These are phyloP conservation scores for Solanum pennellii DNA, from an alignment of 257 asterid genomes.

Conservation along the genomic window DNA sequence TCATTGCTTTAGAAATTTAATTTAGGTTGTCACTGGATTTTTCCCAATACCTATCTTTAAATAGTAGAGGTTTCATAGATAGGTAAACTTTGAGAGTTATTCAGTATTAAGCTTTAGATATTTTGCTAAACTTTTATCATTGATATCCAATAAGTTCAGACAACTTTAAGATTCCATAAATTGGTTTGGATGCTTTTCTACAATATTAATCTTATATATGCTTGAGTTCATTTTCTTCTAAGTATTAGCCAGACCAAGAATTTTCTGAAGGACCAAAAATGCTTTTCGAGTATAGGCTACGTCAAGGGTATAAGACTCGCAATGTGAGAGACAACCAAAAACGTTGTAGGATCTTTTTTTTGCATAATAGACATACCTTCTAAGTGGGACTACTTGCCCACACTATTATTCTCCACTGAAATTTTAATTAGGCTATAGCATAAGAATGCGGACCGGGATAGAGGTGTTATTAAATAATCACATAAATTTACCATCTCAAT, in stretches of 20 bases:
- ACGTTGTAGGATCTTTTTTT: not conserved
- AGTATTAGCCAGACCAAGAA: not conserved
- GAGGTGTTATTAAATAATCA: not conserved
- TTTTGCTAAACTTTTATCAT: not conserved
- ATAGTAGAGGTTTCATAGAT: not conserved
- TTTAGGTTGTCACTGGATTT: not conserved
- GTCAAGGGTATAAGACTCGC: not conserved
- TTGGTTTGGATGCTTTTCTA: not conserved
- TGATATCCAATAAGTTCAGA: too few species aligned
- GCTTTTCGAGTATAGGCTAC: not conserved
- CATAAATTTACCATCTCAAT: not conserved
- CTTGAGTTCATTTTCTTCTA: not conserved
- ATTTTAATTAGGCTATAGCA: too few species aligned
- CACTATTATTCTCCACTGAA: not conserved
- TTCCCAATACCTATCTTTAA: not conserved
- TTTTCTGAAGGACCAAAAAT: not conserved
- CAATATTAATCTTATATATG: too few species aligned
- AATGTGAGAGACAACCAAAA: not conserved
- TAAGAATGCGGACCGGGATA: not conserved
- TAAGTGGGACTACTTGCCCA: not conserved
- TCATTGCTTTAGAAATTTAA: not conserved
- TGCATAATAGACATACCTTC: not conserved
- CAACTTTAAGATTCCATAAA: not conserved
- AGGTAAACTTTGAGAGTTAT: not conserved
- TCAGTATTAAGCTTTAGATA: not conserved